These are phyloP conservation scores for Malassezia nana DNA, from an alignment of 1,284 basidiomycete species.

Conservation along the genomic window DNA sequence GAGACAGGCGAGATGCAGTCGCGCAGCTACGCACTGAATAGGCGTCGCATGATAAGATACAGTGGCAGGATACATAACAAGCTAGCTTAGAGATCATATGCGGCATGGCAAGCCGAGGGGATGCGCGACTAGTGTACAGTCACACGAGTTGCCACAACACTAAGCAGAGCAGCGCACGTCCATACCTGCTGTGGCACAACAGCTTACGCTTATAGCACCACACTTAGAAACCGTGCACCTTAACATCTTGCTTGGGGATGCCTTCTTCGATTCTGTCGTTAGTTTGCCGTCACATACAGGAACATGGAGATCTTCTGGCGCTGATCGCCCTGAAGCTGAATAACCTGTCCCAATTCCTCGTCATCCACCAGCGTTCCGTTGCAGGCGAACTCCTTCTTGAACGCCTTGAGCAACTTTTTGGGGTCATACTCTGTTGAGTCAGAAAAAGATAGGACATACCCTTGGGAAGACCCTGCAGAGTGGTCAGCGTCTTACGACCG, in stretches of 20 bases:
- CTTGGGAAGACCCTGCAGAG: slow-evolving; percentile 88
- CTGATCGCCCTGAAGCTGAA: slow-evolving; percentile 98
- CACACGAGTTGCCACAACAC: neutral
- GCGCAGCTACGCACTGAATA: no score
- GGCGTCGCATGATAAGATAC: neutral
- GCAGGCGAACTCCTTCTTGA: slow-evolving; percentile 99
- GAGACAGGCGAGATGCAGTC: neutral
- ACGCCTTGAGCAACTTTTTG: slow-evolving; percentile 96
- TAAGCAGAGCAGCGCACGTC: neutral
- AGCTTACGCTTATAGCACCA: neutral
- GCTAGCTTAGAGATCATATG: neutral
- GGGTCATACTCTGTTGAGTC: slow-evolving; percentile 75
- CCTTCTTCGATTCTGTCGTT: slow-evolving; percentile 34
- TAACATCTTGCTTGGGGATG: slow-evolving; percentile 45
- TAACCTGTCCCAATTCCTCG: slow-evolving; percentile 91
- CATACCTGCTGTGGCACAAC: neutral
- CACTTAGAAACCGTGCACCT: slow-evolving; percentile 47
- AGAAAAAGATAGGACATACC: slow-evolving; percentile 53
- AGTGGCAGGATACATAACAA: neutral
- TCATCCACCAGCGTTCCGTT: slow-evolving; percentile 96
- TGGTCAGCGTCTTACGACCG: slow-evolving; percentile 97
- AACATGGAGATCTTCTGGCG: slow-evolving; percentile 66
- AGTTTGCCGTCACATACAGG: slow-evolving; percentile 22
- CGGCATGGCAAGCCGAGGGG: neutral
- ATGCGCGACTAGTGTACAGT: neutral